Conservation (phyloP, 2,329 filamentous ascomycete genomes). For the Exophiala calicioides region DNA sequence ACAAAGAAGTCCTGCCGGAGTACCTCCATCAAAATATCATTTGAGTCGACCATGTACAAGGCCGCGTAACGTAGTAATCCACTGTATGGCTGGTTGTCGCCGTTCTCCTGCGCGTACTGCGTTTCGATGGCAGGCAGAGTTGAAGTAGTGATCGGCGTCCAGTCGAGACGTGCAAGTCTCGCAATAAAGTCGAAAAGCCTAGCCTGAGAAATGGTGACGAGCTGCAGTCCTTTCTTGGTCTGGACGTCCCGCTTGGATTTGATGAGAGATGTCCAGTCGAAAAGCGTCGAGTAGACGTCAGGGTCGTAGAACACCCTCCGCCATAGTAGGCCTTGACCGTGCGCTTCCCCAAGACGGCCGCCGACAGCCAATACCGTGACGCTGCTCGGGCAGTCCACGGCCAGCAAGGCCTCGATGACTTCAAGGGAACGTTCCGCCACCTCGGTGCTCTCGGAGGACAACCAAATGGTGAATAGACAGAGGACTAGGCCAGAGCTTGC, state of each 20-base stretch:
- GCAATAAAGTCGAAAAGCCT: constrained; percentile 61
- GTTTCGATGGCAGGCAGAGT: constrained; percentile 56
- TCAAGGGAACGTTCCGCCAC: constrained; percentile 57
- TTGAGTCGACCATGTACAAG: constrained; percentile 30
- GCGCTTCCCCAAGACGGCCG: constrained; percentile 34
- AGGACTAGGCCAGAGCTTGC: constrained; percentile 56
- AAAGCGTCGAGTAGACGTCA: constrained; percentile 59
- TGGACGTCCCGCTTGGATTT: constrained; percentile 47
- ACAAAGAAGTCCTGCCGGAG: constrained; percentile 31
- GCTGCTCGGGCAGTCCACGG: constrained; percentile 47
- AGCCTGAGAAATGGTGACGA: constrained; percentile 60
- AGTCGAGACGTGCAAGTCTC: constrained; percentile 55
- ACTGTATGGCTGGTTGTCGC: constrained; percentile 21
- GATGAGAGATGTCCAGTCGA: constrained; percentile 43
- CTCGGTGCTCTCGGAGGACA: constrained; percentile 57
- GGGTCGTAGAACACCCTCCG: constrained; percentile 62
- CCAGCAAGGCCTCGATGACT: constrained; percentile 55
- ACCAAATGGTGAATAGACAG: constrained; percentile 60
- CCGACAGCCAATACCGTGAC: constrained; percentile 30
- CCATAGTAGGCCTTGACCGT: constrained; percentile 60
- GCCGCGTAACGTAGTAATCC: constrained; percentile 29
- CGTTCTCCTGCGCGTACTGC: constrained; percentile 35
- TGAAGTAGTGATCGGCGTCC: constrained; percentile 53
- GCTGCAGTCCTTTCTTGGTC: constrained; percentile 46
- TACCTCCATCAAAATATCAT: constrained; percentile 31